Evolutionary conservation across 1,284 basidiomycete genomes (phyloP), one percentile per base, ranked within the genome.

Genomic region (Kalmanozyma brasiliensis): DNA sequence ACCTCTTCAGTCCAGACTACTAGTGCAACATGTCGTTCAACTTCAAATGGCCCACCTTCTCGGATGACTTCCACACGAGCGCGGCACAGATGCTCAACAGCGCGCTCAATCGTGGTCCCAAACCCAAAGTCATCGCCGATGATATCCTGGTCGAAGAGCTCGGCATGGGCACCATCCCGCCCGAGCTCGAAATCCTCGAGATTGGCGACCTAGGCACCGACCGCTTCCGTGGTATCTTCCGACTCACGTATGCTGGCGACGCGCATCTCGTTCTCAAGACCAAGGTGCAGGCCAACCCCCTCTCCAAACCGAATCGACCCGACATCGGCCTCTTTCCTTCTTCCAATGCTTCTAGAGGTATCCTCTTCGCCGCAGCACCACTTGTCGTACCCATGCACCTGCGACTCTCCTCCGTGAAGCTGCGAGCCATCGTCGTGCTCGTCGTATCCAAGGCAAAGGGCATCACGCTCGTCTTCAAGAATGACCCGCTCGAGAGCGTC

Each of bases 391-490:
- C 96, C 40, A 98, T 98, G 95, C 90, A 93, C 22, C 89, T 99
- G 44, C 91, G 93, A n/a, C 89, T 99, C 8, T 97, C 93, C 5
- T 88, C 92, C 76, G 92, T 99, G 83, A 90, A 90, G 68, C 89
- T 99, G 32, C 90, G 90, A 74, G 96, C 95, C 30, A 98, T 98
- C 78, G 92, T 99, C 74, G 95, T 98, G 65, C 89, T 98, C 43
- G 94, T 98, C 76, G 92, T 98, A 51, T 97, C 94, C 23, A 92
- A 92, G 91, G 81, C 71, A 1, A 98, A 98, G 80, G 96, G 96
- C 45, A 97, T 98, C 82, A 98, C 96, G 0, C 88, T 98, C 42
- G 96, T 98, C 22, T 99, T 99, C 89, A 98, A 98, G 85, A 98
- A 97, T 53, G 96, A 99, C 83, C 96, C 96, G 0, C 87, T 98